These are phyloP conservation scores for Echinosophora koreensis DNA, from an alignment of 306 rosid species.

Conservation along the genomic window DNA sequence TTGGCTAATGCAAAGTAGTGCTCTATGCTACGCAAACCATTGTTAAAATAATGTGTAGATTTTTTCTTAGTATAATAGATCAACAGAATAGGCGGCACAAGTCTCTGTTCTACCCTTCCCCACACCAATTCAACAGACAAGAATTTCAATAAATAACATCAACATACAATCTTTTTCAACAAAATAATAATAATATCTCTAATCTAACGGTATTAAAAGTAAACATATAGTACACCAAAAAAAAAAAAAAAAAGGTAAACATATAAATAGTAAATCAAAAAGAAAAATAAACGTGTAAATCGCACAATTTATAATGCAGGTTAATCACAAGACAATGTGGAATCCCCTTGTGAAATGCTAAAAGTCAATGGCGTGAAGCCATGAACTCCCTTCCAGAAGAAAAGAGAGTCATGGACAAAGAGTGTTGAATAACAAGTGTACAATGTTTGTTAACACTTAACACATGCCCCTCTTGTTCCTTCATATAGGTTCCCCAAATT, in stretches of 20 bases:
- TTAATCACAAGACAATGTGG: slow-evolving; percentile 1
- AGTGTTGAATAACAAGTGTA: neutral
- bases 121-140: neutral
- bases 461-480: neutral
- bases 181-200: neutral
- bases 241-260: neutral
- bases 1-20: neutral
- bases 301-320: neutral
- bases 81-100: too few species aligned
- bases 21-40: neutral
- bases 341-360: neutral
- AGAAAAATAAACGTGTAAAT: neutral
- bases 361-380: slow-evolving; percentile 6
- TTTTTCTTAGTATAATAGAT: neutral
- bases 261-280: too few species aligned
- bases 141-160: neutral
- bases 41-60: neutral
- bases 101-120: too few species aligned
- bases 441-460: neutral
- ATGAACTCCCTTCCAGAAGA: neutral
- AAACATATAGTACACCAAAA: neutral
- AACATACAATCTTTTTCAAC: neutral
- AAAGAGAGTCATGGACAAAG: neutral
- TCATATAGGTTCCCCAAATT: slow-evolving; percentile 2
- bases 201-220: neutral